Evolutionary conservation across 805 yeast genomes (phyloP).

Genomic region (Lachancea quebecensis): DNA sequence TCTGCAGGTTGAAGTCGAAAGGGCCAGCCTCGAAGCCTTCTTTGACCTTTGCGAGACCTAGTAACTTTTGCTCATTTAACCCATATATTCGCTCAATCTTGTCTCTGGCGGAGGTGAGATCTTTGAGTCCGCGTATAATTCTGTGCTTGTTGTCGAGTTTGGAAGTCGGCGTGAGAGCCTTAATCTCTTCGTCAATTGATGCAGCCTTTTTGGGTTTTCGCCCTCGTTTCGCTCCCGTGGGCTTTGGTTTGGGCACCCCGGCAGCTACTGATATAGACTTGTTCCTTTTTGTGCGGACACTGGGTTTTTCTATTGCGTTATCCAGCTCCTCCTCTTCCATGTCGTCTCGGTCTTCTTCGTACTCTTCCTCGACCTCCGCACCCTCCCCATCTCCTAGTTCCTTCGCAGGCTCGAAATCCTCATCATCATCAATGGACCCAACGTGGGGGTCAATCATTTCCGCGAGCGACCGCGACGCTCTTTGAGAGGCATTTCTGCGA

Average conservation of each 20-base stretch:
- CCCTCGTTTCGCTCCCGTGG: conserved; percentile 1
- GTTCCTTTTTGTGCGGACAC: background rate
- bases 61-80: conserved; percentile 36
- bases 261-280: background rate
- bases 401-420: conserved; percentile 4
- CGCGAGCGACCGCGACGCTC: conserved; percentile 3
- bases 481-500: conserved; percentile 5
- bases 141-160: conserved; percentile 19
- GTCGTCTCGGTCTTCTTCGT: background rate
- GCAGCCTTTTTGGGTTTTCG: conserved; percentile 5
- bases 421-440: conserved; percentile 3
- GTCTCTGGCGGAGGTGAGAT: conserved; percentile 36
- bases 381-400: background rate
- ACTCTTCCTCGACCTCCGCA: background rate
- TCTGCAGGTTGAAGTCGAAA: conserved; percentile 37
- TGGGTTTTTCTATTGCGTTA: background rate
- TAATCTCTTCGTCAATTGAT: conserved; percentile 11
- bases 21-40: conserved; percentile 43
- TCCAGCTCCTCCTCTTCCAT: background rate
- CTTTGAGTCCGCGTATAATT: conserved; percentile 25
- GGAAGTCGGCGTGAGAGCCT: conserved; percentile 22
- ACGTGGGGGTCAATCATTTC: conserved; percentile 6
- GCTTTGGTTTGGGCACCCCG: background rate
- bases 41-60: conserved; percentile 39
- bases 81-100: conserved; percentile 45